Evolutionary conservation across 345 rosid species (phyloP), one percentile per base, ranked within the genome.

Genomic region (Salix arbutifolia): DNA sequence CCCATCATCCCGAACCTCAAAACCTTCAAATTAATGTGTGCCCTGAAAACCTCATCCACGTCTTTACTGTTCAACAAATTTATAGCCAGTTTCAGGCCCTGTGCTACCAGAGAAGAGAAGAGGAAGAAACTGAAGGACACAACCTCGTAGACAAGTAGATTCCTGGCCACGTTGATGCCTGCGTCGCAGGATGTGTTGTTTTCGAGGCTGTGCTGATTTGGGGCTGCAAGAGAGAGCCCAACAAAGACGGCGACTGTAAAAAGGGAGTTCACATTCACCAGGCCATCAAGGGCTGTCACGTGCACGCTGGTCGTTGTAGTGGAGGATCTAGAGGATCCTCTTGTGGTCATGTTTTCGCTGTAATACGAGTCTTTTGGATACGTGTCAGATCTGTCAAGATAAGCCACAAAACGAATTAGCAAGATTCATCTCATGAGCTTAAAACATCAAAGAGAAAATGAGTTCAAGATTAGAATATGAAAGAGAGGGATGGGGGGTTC

Each of bases 181-280:
- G 98, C 94, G 65, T 91, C 94, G 83, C 97, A 91, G 76, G 79
- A 74, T 14, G 84, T 67, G 19, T 90, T 81, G 48, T 89, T 85
- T 83, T 95, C 96, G 40, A 93, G 94, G 88, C 98, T 93, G 78
- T 56, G 94, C 76, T 90, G 97, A 52, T 88, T 87, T 0, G 96
- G 94, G 4, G 92, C 82, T 1, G 99, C 84, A 40, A 95, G 62
- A 48, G 98, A 91, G 23, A 95, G 96, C 0, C 99, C 98, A 9
- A 95, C 99, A 83, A 95, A 95, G 74, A 93, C 98, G 30, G 99
- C 99, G 76, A 93, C 88, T 44, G 98, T 91, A 89, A 93, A 95
- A 79, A 95, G 97, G 8, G 98, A 95, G 89, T 95, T 93, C 3
- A 93, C 99, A 83, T 95, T 95, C 53, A 95, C 99, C 11, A 95